Evolutionary conservation across 2,329 filamentous ascomycete species (phyloP), one percentile per base, ranked within the genome.

Genomic region (Leptosphaerulina australis): DNA sequence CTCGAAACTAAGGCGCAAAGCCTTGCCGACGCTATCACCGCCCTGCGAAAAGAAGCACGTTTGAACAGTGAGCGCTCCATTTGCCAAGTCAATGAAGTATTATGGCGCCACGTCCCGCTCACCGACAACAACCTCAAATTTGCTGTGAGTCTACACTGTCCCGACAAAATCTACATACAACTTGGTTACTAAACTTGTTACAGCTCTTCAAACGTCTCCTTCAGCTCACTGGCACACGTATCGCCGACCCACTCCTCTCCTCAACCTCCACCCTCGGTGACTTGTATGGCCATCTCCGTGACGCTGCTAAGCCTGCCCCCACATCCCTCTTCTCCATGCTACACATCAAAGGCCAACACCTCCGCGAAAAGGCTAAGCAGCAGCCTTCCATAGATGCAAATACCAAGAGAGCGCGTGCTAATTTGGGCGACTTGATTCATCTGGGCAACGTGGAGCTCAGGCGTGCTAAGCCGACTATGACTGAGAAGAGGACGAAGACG

Each of bases 201-300:
- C 60, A 97, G 92, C 81, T 94, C 58, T 77, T 86, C 64, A 96
- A 96, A 76, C 87, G 90, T 51, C 77, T 91, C 54, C 84, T 88
- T 70, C 88, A 94, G 70, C 79, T 96, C 53, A 92, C 88, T n/a
- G 90, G 90, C 53, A 83, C 86, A 54, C 82, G 84, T 51, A 79
- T 96, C 58, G 79, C 88, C 12, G 93, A 97, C 73, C 78, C 83
- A 36, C 81, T 82, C 59, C 81, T 95, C 17, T 63, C 69, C 33
- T 58, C 62, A 12, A 55, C 68, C 44, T 58, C 56, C 20, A 75
- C 71, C 9, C 64, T 77, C 12, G 64, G 60, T 20, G 69, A 72
- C 34, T 61, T 79, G 11, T 74, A 73, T 52, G 55, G 64, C 18
- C 59, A 67, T 21, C 64, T 77, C 46, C 66, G 66, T 46, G 53